phyloP scores from a whole-genome alignment of 345 rosid species.

The Gossypium stocksii region DNA sequence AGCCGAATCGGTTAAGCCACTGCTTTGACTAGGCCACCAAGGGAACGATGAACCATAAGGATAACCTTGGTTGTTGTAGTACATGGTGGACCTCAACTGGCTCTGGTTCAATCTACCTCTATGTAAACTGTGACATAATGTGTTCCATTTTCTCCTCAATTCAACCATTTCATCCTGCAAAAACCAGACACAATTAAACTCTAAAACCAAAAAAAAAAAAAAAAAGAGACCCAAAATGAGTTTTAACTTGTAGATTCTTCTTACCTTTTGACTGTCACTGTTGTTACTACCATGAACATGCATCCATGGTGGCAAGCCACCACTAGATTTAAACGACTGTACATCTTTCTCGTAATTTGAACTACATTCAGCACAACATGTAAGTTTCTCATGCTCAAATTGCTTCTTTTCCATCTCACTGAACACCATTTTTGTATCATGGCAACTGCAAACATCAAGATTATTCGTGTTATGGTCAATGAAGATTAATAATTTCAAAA shows the following conservation, averaged over 20 bases:
- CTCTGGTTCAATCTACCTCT: constrained; percentile 28
- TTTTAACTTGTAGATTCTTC: background rate
- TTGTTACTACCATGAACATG: constrained; percentile 38
- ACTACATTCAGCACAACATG: constrained; percentile 67
- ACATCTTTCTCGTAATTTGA: constrained; percentile 72
- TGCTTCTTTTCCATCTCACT: constrained; percentile 49
- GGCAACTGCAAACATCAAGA: constrained; percentile 33
- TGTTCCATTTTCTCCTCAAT: constrained; percentile 70
- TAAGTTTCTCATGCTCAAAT: constrained; percentile 45
- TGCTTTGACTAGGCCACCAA: constrained; percentile 45
- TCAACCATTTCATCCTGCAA: constrained; percentile 54
- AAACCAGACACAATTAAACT: background rate
- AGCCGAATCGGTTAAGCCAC: constrained; percentile 40
- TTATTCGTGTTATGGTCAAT: background rate
- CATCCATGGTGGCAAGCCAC: constrained; percentile 61
- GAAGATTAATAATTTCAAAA: background rate
- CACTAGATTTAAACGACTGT: constrained; percentile 39
- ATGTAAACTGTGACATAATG: constrained; percentile 56
- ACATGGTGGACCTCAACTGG: constrained; percentile 12
- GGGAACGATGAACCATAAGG: constrained; percentile 39
- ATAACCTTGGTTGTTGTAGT: constrained; percentile 23
- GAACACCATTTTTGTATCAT: constrained; percentile 36
- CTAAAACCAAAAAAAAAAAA: background rate
- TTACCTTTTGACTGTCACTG: constrained; percentile 48
- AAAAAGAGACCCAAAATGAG: background rate